Base-by-base conservation (phyloP, 495 filamentous ascomycete genomes). In the Rhizodiscina lignyota region DNA sequence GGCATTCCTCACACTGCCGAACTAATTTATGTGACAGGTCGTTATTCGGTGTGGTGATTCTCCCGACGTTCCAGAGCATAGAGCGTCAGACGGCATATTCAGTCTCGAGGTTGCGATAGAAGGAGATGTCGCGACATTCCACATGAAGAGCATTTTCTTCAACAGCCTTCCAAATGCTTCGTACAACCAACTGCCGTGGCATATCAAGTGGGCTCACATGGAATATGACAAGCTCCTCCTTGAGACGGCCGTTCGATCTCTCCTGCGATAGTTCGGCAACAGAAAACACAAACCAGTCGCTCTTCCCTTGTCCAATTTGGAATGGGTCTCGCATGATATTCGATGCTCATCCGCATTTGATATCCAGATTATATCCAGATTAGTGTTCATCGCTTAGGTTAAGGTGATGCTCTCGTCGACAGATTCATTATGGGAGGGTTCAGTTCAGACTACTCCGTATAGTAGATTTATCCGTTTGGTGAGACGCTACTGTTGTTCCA, bases 201-300 rank as follows among this genome's bases (percentile, higher is more conserved):
- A 21, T 1, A 44, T 47, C 38, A 33, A 41, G 27, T 42, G 37
- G 16, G 34, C 36, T 18, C 47, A 47, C 35, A 34, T 38, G 22
- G 33, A 35, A 35, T 50, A 50, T 35, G 47, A 40, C 2, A 44
- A 50, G 41, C 32, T 50, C 13, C 44, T 40, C 43, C 47, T 50
- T 43, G 47, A 50, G 34, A 50, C 44, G 4, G 41, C 39, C 19
- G 34, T 43, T 5, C 15, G 44, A 38, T 43, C 42, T 16, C 21
- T 50, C 12, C 13, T 46, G 21, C n/a, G n/a, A n/a, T 43, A 38
- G 21, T 49, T n/a, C n/a, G n/a, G n/a, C n/a, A n/a, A n/a, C n/a
- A n/a, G n/a, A n/a, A n/a, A n/a, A n/a, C n/a, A n/a, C n/a, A n/a
- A n/a, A n/a, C n/a, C n/a, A n/a, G n/a, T n/a, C n/a, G n/a, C n/a